Evolutionary conservation across 768 basidiomycete genomes (phyloP).

Genomic region (Hirschioporus abietinus): DNA sequence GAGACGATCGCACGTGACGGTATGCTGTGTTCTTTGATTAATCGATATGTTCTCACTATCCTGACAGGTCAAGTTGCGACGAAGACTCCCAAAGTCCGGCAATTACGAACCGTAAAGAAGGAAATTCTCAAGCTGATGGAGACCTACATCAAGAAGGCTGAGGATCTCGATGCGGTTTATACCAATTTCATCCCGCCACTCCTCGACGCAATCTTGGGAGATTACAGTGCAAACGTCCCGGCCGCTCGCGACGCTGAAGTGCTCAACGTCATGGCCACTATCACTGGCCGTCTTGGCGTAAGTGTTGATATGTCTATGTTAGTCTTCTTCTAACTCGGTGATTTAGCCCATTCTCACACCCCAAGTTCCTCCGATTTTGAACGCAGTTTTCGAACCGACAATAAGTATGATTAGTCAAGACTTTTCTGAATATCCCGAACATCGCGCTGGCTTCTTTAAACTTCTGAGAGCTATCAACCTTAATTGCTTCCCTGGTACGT

Average conservation of each 20-base stretch:
- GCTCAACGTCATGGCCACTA: conserved; percentile 94
- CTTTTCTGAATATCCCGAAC: conserved; percentile 97
- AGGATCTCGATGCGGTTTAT: conserved; percentile 92
- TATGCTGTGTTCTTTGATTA: conserved; percentile 24
- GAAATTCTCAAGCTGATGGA: conserved; percentile 97
- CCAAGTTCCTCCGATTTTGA: conserved; percentile 93
- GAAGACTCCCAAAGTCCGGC: conserved; percentile 93
- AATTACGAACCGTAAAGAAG: conserved; percentile 95
- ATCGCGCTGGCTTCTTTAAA: conserved; percentile 96
- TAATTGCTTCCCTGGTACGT: conserved; percentile 90
- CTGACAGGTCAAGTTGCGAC: conserved; percentile 79
- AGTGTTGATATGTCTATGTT: conserved; percentile 5
- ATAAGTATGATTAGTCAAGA: conserved; percentile 99
- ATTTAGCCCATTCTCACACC: conserved; percentile 79
- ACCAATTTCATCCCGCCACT: conserved; percentile 89
- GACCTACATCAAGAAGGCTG: conserved; percentile 95
- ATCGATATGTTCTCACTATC: conserved; percentile 2
- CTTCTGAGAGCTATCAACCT: conserved; percentile 87
- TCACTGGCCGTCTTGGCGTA: conserved; percentile 84
- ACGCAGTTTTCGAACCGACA: conserved; percentile 96
- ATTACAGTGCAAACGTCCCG: conserved; percentile 93
- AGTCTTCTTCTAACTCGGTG: not conserved
- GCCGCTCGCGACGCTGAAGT: conserved; percentile 95
- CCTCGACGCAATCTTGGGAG: conserved; percentile 95
- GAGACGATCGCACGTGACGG: conserved; percentile 86